These are phyloP conservation scores for Chytriomyces sp. DNA, from an alignment of 192 early-diverging fungal species.

Conservation along the genomic window DNA sequence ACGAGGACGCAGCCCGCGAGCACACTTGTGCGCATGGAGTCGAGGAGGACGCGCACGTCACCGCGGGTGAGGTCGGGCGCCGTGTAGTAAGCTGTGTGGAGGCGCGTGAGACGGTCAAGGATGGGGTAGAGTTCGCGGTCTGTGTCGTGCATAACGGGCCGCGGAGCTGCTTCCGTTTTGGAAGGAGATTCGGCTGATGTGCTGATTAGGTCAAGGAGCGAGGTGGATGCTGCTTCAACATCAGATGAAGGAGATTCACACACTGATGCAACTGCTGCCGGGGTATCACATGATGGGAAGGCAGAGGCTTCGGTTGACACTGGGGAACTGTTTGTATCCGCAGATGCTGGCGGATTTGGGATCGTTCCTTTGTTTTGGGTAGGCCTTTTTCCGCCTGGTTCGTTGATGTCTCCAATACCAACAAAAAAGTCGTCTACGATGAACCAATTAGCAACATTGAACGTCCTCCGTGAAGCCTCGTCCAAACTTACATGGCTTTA, in stretches of 20 bases:
- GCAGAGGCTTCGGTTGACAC: background rate
- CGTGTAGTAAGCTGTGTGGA: slow-evolving; percentile 78
- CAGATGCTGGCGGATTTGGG: background rate
- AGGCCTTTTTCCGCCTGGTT: slow-evolving; percentile 16
- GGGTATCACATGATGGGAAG: slow-evolving; percentile 13
- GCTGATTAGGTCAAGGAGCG: background rate
- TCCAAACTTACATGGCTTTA: slow-evolving; percentile 76
- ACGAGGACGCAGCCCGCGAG: slow-evolving; percentile 70
- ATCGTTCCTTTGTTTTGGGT: background rate
- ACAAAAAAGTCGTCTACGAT: slow-evolving; percentile 87
- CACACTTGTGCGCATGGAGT: slow-evolving; percentile 60
- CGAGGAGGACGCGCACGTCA: slow-evolving; percentile 60
- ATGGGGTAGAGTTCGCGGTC: slow-evolving; percentile 49
- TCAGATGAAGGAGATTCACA: background rate
- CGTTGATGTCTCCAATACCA: slow-evolving; percentile 96
- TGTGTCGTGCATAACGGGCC: slow-evolving; percentile 34
- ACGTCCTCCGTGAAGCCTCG: background rate
- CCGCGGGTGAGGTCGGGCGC: too few species aligned
- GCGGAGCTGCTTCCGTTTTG: too few species aligned
- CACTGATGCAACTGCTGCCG: background rate
- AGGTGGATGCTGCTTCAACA: background rate
- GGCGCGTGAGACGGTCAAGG: slow-evolving; percentile 58
- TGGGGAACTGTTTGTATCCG: background rate
- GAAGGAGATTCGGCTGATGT: too few species aligned
- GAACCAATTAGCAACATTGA: background rate